Evolutionary conservation across 805 yeast genomes (phyloP).

Genomic region (Barnettozyma salicaria): DNA sequence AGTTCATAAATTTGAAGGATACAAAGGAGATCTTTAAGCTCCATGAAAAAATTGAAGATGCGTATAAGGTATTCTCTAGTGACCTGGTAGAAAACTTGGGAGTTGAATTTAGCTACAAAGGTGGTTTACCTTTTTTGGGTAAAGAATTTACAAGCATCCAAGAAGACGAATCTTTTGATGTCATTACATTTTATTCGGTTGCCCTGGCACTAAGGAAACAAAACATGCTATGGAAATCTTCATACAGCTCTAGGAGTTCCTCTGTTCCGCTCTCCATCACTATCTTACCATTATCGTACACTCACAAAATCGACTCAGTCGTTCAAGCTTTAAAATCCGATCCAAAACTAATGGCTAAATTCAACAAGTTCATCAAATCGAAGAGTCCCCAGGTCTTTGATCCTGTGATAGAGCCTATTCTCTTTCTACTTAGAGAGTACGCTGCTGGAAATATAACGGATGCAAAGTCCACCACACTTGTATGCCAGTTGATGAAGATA

Average conservation of each 20-base stretch:
- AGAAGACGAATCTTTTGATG: conserved; percentile 13
- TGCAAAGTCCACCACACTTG: conserved; percentile 42
- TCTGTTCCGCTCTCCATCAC: conserved; percentile 39
- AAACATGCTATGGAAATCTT: conserved; percentile 38
- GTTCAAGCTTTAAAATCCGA: conserved; percentile 27
- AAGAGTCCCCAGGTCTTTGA: conserved; percentile 1
- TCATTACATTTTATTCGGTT: conserved; percentile 36
- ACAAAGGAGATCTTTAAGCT: conserved; percentile 16
- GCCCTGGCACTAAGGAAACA: conserved; percentile 46
- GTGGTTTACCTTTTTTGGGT: conserved; percentile 13
- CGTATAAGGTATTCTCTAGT: conserved; percentile 24
- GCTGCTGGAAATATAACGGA: conserved; percentile 48
- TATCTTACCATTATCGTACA: conserved; percentile 36
- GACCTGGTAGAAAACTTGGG: conserved; percentile 16
- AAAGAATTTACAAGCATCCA: conserved; percentile 13
- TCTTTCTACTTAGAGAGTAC: conserved; percentile 47
- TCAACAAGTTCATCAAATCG: conserved; percentile 22
- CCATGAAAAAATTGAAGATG: conserved; percentile 18
- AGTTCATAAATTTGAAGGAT: conserved; percentile 27
- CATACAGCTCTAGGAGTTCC: conserved; percentile 27
- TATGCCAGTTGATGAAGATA: conserved; percentile 34
- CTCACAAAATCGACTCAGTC: conserved; percentile 30
- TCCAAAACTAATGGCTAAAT: conserved; percentile 20
- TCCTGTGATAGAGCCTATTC: conserved; percentile 30
- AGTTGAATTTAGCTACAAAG: conserved; percentile 26